A percentile compares a stretch with the other conserved stretches of the same genome.
phyloP scores from a whole-genome alignment of 768 basidiomycete genomes.

The Rhodotorula babjevae region DNA sequence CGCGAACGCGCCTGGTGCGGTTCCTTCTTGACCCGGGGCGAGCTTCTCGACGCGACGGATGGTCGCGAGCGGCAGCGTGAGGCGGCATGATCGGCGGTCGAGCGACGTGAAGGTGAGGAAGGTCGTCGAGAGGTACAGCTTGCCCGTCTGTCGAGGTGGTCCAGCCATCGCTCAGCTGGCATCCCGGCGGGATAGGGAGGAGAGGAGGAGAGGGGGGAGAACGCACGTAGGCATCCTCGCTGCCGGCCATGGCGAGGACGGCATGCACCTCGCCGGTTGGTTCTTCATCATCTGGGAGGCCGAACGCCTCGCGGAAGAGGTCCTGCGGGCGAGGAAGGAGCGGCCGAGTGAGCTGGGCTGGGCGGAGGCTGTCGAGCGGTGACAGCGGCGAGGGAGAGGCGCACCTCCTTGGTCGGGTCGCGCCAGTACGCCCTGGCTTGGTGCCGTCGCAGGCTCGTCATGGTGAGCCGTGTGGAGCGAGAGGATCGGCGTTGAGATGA shows the following conservation, averaged over 20 bases:
- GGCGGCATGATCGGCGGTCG: slow-evolving; percentile 85
- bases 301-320: slow-evolving; percentile 39
- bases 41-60: slow-evolving; percentile 89
- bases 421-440: slow-evolving; percentile 14
- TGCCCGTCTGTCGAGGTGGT: slow-evolving; percentile 65
- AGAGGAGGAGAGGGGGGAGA: neutral
- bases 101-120: slow-evolving; percentile 85
- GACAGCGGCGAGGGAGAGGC: neutral
- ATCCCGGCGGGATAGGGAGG: neutral
- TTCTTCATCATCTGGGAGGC: slow-evolving; percentile 39
- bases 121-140: slow-evolving; percentile 78
- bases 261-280: slow-evolving; percentile 41
- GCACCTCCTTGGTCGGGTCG: slow-evolving; percentile 20
- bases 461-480: neutral
- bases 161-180: neutral
- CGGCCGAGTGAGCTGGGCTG: no score
- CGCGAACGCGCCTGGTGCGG: slow-evolving; percentile 85
- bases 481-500: neutral
- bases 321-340: slow-evolving; percentile 5
- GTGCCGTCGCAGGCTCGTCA: slow-evolving; percentile 15
- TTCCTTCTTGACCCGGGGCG: slow-evolving; percentile 57
- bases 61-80: slow-evolving; percentile 84
- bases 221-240: slow-evolving; percentile 41
- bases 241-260: slow-evolving; percentile 36
- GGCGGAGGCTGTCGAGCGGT: accelerated